Base-by-base conservation (phyloP, 2,329 filamentous ascomycete genomes). In the Nemania diffusa region DNA sequence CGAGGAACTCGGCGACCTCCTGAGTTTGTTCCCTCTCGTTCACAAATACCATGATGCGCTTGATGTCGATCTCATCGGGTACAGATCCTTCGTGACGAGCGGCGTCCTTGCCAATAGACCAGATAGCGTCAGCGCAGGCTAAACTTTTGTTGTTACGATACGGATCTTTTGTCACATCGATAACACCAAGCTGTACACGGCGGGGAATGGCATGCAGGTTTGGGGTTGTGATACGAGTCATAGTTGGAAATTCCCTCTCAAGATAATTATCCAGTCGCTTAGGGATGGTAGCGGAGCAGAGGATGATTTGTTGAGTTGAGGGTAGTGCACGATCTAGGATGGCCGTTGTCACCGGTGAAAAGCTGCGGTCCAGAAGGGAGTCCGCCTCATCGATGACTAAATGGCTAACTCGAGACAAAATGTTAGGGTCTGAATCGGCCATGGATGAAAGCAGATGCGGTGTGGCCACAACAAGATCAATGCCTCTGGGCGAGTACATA, bases 231-330 rank as follows among this genome's bases (percentile, higher is more conserved):
- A 99, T 90, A 68, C 96, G 91, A 52, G 85, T 84, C 81, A 97
- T 93, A 73, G 92, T 85, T 0, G 96, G 95, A 79, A 94, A 97
- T 70, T 90, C 90, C 69, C 89, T 88, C 59, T 88, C 88, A n/a
- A 99, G 86, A 78, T 92, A 93, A 71, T 88, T 90, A 82, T 99
- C 96, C 20, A 99, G 87, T 73, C 92, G 92, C 71, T 91, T 89
- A 1, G 97, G 96, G 69, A 99, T 98, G 5, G 96, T 99, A 58
- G 96, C 96, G 3, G 95, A 98, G 83, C 96, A 99, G 71, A 98
- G 88, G 53, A 99, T 86, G 26, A 99, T 85, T 77, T 97, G 92
- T 76, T 93, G 88, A 53, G 98, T 82, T 0, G 93, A 96, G 0
- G 95, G 93, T 6, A 89, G 86, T 1, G 91, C 88, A 65, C 92